These are phyloP conservation scores for Hemileccinum impolitum DNA, from an alignment of 768 basidiomycete species.

Conservation along the genomic window DNA sequence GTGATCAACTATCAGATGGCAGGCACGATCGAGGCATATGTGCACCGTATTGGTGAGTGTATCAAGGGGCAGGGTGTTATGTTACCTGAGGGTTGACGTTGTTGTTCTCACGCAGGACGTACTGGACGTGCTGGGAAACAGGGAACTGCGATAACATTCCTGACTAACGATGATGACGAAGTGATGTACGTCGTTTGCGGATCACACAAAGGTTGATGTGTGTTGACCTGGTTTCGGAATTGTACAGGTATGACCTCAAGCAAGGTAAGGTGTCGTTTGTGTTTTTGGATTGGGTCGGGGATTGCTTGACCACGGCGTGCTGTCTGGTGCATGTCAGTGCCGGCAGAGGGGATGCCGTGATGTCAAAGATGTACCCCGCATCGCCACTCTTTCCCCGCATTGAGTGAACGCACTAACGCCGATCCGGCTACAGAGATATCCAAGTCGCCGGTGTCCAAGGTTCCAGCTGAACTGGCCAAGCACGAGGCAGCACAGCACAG, in stretches of 20 bases:
- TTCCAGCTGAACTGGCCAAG: constrained; percentile 81
- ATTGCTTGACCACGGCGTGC: too few species aligned
- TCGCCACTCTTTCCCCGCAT: constrained; percentile 13
- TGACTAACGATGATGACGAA: constrained; percentile 94
- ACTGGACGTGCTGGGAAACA: constrained; percentile 97
- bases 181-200: constrained; percentile 69
- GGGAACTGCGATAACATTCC: constrained; percentile 92
- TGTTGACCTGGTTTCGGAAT: too few species aligned
- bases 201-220: too few species aligned
- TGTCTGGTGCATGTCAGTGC: too few species aligned
- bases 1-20: constrained; percentile 99
- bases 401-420: constrained; percentile 15
- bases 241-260: constrained; percentile 86
- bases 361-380: constrained; percentile 1
- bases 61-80: neutral
- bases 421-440: constrained; percentile 63
- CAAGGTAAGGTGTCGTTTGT: constrained; percentile 53
- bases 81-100: constrained; percentile 1
- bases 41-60: constrained; percentile 89
- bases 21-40: constrained; percentile 92
- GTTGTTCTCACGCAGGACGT: constrained; percentile 56
- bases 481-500: constrained; percentile 91
- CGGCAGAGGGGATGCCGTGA: constrained; percentile 2
- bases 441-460: constrained; percentile 91
- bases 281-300: neutral